Evolutionary conservation across 1,284 basidiomycete species (phyloP).

Genomic region (Pyrrhoderma lamaoense): DNA sequence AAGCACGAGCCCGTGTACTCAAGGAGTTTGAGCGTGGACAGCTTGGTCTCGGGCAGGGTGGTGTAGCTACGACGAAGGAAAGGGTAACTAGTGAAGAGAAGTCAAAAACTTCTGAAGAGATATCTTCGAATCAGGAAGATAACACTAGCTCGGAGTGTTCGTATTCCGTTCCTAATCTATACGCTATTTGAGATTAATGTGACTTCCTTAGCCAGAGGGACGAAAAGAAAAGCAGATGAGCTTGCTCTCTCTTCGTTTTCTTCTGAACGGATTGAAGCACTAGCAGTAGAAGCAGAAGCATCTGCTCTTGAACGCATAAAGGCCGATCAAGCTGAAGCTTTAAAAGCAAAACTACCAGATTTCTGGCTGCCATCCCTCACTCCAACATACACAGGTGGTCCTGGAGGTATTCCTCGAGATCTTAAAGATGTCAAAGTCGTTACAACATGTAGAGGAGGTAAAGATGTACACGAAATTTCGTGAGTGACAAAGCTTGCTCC

Average conservation of each 20-base stretch:
- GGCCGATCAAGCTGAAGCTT: conserved; percentile 74
- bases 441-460: conserved; percentile 77
- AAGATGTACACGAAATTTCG: conserved; percentile 66
- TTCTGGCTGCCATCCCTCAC: conserved; percentile 92
- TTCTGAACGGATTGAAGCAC: conserved; percentile 55
- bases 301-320: conserved; percentile 76
- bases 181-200: not conserved
- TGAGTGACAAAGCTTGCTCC: conserved; percentile 31
- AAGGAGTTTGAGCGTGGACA: conserved; percentile 82
- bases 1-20: conserved; percentile 79
- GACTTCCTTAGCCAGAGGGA: conserved; percentile 38
- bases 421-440: conserved; percentile 78
- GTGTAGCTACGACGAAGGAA: conserved; percentile 26
- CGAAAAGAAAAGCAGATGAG: conserved; percentile 65
- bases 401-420: conserved; percentile 39
- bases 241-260: conserved; percentile 40
- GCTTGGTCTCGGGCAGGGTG: conserved; percentile 46
- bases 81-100: conserved; percentile 3
- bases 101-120: conserved; percentile 16
- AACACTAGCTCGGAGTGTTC: conserved; percentile 28
- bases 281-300: conserved; percentile 77
- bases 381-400: conserved; percentile 67
- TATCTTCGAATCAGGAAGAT: not conserved
- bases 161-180: conserved; percentile 21
- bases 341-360: conserved; percentile 84